phyloP scores from a whole-genome alignment of 2,329 filamentous ascomycete genomes.

The Diplocarpon rosae region DNA sequence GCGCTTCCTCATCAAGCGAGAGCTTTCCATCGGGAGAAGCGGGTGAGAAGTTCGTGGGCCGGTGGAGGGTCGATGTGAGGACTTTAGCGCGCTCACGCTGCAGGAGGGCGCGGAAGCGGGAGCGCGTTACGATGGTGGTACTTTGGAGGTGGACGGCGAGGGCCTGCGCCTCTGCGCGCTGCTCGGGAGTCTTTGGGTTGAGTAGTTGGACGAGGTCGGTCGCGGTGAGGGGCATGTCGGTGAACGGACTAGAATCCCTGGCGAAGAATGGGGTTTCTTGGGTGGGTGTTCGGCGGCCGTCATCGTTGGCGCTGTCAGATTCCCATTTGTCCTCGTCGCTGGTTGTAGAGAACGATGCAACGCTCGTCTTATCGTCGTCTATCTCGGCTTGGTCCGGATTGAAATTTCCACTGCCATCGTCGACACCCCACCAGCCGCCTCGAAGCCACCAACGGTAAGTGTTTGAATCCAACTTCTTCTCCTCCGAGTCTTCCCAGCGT shows the following conservation, averaged over 20 bases:
- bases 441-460: constrained; percentile 78
- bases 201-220: constrained; percentile 68
- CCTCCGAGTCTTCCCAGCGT: constrained; percentile 36
- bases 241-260: constrained; percentile 44
- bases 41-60: constrained; percentile 26
- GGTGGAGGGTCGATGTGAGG: constrained; percentile 38
- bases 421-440: constrained; percentile 75
- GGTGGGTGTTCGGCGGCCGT: constrained; percentile 61
- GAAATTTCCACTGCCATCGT: constrained; percentile 75
- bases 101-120: constrained; percentile 57
- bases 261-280: constrained; percentile 44
- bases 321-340: constrained; percentile 38
- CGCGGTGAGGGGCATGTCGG: constrained; percentile 53
- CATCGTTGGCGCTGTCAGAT: constrained; percentile 28
- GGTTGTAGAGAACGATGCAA: constrained; percentile 48
- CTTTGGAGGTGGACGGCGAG: constrained; percentile 70
- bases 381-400: constrained; percentile 41
- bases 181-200: constrained; percentile 65
- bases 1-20: constrained; percentile 47
- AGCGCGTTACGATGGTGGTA: constrained; percentile 67
- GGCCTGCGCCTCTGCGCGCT: constrained; percentile 69
- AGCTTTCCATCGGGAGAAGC: constrained; percentile 32
- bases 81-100: constrained; percentile 61
- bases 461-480: constrained; percentile 58
- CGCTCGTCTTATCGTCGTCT: constrained; percentile 67